Evolutionary conservation across 352 stramenopile species (phyloP), one percentile per base, ranked within the genome.

Genomic region (Pythium sukuiense): DNA sequence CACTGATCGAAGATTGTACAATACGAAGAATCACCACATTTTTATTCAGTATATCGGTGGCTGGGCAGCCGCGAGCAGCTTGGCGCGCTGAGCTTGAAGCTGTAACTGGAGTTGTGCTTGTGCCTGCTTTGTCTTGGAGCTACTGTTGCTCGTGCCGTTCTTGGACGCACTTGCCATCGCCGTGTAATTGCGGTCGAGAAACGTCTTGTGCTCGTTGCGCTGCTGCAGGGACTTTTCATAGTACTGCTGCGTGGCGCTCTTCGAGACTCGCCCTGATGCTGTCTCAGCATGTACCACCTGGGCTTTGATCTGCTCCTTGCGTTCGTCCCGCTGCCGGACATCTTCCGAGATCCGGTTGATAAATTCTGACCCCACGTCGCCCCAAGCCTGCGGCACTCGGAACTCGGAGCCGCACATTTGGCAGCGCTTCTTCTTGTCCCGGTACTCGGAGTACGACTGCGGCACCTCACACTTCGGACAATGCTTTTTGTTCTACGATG

Each of bases 391-490:
- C 3, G 81, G 66, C 9, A 90, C 69, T 3, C 83, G 80, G 59
- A 92, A 95, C 66, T 90, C 79, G 18, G 85, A 80, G 18, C 85
- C 83, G 59, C 87, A 95, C 50, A 78, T 88, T 63, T 91, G 85
- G 59, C 87, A 95, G 4, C 77, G 76, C 59, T 95, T 95, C 72
- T 93, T 95, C 72, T 95, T 95, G 75, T 93, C 87, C 11, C 83
- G 85, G n/a, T 77, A 87, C 59, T 95, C 87, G 1, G 87, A 86
- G 56, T 92, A 95, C 24, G 85, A 92, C 63, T 95, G 87, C 13
- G 78, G 60, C 53, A 83, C 69, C 3, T 72, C 63, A 57, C 87
- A 95, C 41, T 81, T 89, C 3, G 85, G 87, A 30, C 87, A 95
- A 2, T 75, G 73, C 48, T 93, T 93, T 55, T 93, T 95, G 72